Evolutionary conservation across 2,329 filamentous ascomycete species (phyloP), one percentile per base, ranked within the genome.

Genomic region (Chaetomium globosum): DNA sequence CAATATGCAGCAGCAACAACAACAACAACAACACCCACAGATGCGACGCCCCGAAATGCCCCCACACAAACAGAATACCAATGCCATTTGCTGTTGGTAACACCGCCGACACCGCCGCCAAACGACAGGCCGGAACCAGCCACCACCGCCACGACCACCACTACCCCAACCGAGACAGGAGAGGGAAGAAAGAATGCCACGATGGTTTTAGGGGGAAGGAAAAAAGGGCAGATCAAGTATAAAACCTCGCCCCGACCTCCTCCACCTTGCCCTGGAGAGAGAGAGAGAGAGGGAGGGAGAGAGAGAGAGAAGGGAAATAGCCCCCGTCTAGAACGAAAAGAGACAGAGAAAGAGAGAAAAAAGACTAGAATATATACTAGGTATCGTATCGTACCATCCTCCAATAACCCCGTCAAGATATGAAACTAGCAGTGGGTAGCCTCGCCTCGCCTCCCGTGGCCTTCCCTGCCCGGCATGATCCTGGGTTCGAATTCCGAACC

Each of bases 341-440:
- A 39, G n/a, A n/a, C n/a, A n/a, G n/a, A n/a, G n/a, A n/a, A 3
- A 39, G 10, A 39, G 16, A 16, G 13, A 46, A 39, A 19, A 43
- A 43, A 43, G 21, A 48, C 43, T 55, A 33, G 53, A 49, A 59
- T 31, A 49, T 31, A 43, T 59, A 59, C 43, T 21, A 49, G 43
- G 39, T 49, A 57, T 31, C 28, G 28, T 43, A 43, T 49, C 56
- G 39, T 46, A 52, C 26, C 26, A 2, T 52, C 54, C 54, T 4
- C 7, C 39, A n/a, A 39, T 54, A 26, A 26, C 10, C 28, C 36
- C 28, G 53, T 10, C 31, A 12, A 30, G 6, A 12, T 39, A 57
- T 56, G 57, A 49, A 46, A 51, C 54, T 36, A 36, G 8, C 12
- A 36, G 33, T 12, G 6, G 5, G 16, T 28, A 16, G 4, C 43